Evolutionary conservation across 495 filamentous ascomycete genomes (phyloP).

Genomic region (Xylaria flabelliformis): DNA sequence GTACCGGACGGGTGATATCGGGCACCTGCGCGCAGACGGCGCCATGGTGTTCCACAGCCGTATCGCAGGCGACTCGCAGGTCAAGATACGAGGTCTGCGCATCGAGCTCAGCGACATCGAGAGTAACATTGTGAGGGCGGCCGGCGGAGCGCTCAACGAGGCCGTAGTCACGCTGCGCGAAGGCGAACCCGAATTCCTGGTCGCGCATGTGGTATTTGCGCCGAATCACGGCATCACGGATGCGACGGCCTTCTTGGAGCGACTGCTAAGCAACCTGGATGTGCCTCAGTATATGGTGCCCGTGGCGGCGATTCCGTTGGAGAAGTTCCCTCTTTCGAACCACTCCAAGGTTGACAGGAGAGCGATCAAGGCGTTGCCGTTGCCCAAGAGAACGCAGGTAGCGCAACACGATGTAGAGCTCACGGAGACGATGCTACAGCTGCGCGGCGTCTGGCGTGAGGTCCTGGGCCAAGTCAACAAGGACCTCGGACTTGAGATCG

Average conservation of each 20-base stretch:
- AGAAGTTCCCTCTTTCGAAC: conserved; percentile 9
- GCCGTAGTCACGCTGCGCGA: conserved; percentile 26
- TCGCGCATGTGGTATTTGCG: conserved; percentile 36
- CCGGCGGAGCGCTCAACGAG: conserved; percentile 15
- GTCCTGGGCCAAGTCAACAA: conserved; percentile 18
- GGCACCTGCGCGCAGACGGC: conserved; percentile 40
- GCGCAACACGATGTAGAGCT: not conserved
- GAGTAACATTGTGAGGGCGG: conserved; percentile 35
- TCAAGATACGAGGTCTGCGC: conserved; percentile 51
- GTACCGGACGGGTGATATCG: conserved; percentile 50
- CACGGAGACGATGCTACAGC: conserved; percentile 9
- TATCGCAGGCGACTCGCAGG: conserved; percentile 46
- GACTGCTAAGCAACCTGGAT: conserved; percentile 2
- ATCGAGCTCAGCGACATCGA: conserved; percentile 50
- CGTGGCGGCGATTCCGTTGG: conserved; percentile 16
- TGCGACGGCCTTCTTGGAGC: conserved; percentile 19
- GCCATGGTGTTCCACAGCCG: conserved; percentile 43
- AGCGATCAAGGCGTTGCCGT: conserved; percentile 44
- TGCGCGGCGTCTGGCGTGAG: conserved; percentile 22
- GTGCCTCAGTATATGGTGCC: conserved; percentile 31
- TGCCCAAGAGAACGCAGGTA: conserved; percentile 6
- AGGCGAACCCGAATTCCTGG: conserved; percentile 42
- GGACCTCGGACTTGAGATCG: conserved; percentile 14
- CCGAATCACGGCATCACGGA: conserved; percentile 32
- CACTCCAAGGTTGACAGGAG: conserved; percentile 27